Evolutionary conservation across 306 rosid species (phyloP), one percentile per base, ranked within the genome.

Genomic region (Vachellia pachyceras): DNA sequence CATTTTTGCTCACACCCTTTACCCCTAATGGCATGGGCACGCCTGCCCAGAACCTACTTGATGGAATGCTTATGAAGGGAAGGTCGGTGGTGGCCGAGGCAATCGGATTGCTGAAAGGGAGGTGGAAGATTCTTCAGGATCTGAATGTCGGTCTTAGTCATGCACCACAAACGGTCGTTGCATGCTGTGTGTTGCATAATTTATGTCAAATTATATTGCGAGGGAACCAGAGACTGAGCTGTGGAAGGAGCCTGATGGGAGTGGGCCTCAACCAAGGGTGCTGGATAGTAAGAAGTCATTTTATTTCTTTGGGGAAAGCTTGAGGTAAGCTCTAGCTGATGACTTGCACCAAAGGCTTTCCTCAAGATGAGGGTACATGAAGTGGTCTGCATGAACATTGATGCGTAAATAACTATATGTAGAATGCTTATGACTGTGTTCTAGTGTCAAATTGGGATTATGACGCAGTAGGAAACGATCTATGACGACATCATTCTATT

Each of bases 31-130:
- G 97, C 60, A 82, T 86, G 94, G 99, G 97, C 14, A 82, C 89
- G 3, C 96, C 98, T 6, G 92, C 96, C 0, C 98, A 93, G 90
- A 95, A 95, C 79, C 68, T 93, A 78, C 93, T 93, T 12, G 97
- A 90, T 78, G 93, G 97, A 78, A 93, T 93, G 99, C 88, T 95
- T 1, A 95, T 95, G 97, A 95, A 95, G 86, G 99, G 97, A 39
- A 78, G 99, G 76, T 91, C 94, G 0, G 91, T 85, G 2, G 97
- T 93, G 15, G 97, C 90, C 10, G 98, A 95, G 4, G 99, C 97
- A 14, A 92, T 95, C 74, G 96, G 93, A 10, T 47, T 95, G 85
- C 97, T 95, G 2, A 95, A 95, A 15, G 99, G 95, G 13, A 87
- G 99, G 91, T 93, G 99, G 99, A 91, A 82, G 81, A 93, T 95